Percentiles rank a stretch among this genome's conserved stretches.
Conservation (phyloP, 192 early-diverging fungal species). For the Backusella westeae region DNA sequence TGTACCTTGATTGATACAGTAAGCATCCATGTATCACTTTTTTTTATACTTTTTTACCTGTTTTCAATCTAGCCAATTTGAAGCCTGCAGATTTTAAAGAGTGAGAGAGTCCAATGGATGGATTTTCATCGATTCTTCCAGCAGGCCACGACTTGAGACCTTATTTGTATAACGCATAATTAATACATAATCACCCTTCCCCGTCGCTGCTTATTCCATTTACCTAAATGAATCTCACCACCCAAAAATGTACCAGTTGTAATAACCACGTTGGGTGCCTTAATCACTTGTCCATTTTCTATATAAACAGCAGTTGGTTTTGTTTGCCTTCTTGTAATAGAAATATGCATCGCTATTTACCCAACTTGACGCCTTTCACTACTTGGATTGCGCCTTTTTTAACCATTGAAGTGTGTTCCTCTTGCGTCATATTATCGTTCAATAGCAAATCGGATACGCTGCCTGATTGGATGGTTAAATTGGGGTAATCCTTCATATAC, state of each 20-base stretch:
- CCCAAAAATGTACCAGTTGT: slow-evolving; percentile 82
- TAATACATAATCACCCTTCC: not conserved
- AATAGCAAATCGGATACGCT: slow-evolving; percentile 74
- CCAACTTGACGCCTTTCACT: slow-evolving; percentile 24
- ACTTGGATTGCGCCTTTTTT: slow-evolving; percentile 20
- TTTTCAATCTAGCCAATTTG: slow-evolving; percentile 75
- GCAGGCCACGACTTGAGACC: slow-evolving; percentile 64
- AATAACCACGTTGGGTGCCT: slow-evolving; percentile 69
- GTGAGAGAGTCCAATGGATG: slow-evolving; percentile 73
- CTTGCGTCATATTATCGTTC: slow-evolving; percentile 36
- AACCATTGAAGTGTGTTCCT: slow-evolving; percentile 31
- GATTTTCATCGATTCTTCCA: slow-evolving; percentile 70
- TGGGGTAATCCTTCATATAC: slow-evolving; percentile 60
- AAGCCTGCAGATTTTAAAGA: slow-evolving; percentile 75
- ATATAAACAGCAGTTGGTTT: not conserved
- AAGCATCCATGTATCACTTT: not conserved
- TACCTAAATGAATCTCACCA: slow-evolving; percentile 81
- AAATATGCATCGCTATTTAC: not conserved
- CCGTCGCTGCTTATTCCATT: not conserved
- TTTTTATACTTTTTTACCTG: slow-evolving; percentile 33
- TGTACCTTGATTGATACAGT: slow-evolving; percentile 48
- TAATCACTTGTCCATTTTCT: slow-evolving; percentile 64
- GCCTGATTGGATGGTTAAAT: slow-evolving; percentile 64
- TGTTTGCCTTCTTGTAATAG: no score
- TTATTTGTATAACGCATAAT: not conserved